A percentile compares a stretch with the other conserved stretches of the same genome.
These are phyloP conservation scores for Sporisorium exsertum DNA, from an alignment of 1,284 basidiomycete species.

Conservation along the genomic window DNA sequence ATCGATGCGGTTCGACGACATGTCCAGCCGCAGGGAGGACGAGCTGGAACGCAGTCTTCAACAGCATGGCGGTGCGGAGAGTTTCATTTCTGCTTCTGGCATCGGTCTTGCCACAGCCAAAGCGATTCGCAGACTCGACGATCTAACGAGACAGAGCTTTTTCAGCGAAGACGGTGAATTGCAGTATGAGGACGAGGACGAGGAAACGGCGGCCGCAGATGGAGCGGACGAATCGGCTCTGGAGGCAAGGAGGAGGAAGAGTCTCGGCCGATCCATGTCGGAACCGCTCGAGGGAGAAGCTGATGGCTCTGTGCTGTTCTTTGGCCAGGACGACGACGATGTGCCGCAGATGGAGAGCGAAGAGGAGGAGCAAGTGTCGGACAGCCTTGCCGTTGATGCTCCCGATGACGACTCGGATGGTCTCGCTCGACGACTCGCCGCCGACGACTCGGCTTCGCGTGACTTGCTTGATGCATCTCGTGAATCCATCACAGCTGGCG, in stretches of 20 bases:
- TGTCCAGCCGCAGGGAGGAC: conserved; percentile 42
- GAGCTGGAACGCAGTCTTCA: conserved; percentile 36
- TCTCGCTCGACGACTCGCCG: conserved; percentile 16
- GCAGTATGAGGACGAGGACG: conserved; percentile 32
- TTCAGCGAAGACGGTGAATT: conserved; percentile 41
- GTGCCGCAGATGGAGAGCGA: conserved; percentile 15
- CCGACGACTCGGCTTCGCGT: conserved; percentile 14
- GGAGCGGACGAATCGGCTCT: conserved; percentile 6
- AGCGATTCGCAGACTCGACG: conserved; percentile 42
- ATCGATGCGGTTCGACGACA: conserved; percentile 33
- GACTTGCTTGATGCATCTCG: background rate
- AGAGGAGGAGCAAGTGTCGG: conserved; percentile 35
- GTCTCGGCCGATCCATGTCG: conserved; percentile 29
- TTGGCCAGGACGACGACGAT: conserved; percentile 31
- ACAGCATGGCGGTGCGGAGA: conserved; percentile 16
- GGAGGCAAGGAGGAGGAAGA: conserved; percentile 11
- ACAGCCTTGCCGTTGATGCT: conserved; percentile 35
- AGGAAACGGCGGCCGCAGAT: conserved; percentile 11
- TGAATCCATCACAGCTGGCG: conserved; percentile 12
- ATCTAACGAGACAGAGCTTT: conserved; percentile 43
- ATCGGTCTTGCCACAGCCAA: conserved; percentile 27
- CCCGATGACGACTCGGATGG: conserved; percentile 35
- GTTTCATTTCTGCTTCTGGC: conserved; percentile 32
- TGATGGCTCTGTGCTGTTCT: conserved; percentile 38
- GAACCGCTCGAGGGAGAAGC: conserved; percentile 42